Conservation (phyloP, 2,329 filamentous ascomycete genomes). For the Colletotrichum zoysiae region DNA sequence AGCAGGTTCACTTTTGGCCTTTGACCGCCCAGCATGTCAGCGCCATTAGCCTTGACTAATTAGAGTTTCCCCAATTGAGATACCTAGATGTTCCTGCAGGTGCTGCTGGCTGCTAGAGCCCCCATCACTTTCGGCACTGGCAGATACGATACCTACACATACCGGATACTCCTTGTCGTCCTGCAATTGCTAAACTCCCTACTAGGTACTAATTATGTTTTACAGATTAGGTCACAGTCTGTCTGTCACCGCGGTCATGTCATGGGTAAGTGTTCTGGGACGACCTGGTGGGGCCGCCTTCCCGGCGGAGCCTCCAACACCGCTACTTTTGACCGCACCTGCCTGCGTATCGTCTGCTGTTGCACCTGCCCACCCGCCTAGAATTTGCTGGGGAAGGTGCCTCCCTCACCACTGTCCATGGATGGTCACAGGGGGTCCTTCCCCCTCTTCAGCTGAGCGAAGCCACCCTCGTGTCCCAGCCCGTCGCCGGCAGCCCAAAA, state of each 20-base stretch:
- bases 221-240: no score
- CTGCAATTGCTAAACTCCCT: background rate
- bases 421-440: background rate
- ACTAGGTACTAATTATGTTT: no score
- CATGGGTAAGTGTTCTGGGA: background rate
- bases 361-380: background rate
- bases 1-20: background rate
- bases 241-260: no score
- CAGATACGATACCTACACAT: background rate
- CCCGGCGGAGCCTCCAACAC: slow-evolving; percentile 20
- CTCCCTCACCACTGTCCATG: background rate
- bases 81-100: slow-evolving; percentile 5
- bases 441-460: background rate
- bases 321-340: slow-evolving; percentile 6
- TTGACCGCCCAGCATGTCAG: slow-evolving; percentile 17
- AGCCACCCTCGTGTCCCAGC: background rate
- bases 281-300: slow-evolving; percentile 28
- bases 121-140: no score
- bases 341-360: background rate
- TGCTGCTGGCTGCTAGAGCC: background rate
- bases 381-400: background rate
- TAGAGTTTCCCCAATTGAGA: background rate
- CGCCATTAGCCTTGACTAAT: background rate
- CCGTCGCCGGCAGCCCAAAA: slow-evolving; percentile 11
- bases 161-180: background rate